phyloP scores from a whole-genome alignment of 495 filamentous ascomycete genomes.

The Aspergillus hancockii region DNA sequence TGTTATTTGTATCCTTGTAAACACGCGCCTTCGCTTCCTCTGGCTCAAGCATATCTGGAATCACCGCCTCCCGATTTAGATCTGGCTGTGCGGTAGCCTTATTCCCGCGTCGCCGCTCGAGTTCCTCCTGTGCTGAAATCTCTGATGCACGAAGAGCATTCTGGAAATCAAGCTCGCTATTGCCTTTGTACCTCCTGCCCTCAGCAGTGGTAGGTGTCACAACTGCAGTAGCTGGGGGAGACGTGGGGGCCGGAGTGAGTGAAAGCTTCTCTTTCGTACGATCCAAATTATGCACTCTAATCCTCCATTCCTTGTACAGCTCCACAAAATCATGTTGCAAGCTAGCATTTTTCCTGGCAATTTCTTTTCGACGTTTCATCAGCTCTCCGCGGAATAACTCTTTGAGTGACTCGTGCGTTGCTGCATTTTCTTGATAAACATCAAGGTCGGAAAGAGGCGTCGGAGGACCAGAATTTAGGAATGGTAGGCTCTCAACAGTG shows the following conservation, averaged over 20 bases:
- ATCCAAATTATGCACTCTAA: slow-evolving; percentile 58
- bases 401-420: slow-evolving; percentile 37
- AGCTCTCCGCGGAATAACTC: slow-evolving; percentile 37
- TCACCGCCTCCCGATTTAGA: slow-evolving; percentile 77
- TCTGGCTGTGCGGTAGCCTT: slow-evolving; percentile 73
- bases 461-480: slow-evolving; percentile 46
- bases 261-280: slow-evolving; percentile 57
- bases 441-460: slow-evolving; percentile 54
- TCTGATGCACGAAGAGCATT: slow-evolving; percentile 75
- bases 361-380: slow-evolving; percentile 42
- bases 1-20: slow-evolving; percentile 75
- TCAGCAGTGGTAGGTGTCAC: slow-evolving; percentile 50
- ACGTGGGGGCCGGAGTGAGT: slow-evolving; percentile 52
- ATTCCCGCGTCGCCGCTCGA: slow-evolving; percentile 64
- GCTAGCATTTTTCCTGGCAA: slow-evolving; percentile 41
- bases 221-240: slow-evolving; percentile 42
- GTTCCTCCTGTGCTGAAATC: slow-evolving; percentile 70
- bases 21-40: slow-evolving; percentile 43
- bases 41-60: slow-evolving; percentile 74
- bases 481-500: slow-evolving; percentile 48
- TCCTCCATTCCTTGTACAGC: slow-evolving; percentile 51
- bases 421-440: slow-evolving; percentile 43
- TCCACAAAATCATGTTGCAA: slow-evolving; percentile 43
- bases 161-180: slow-evolving; percentile 76
- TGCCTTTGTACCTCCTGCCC: slow-evolving; percentile 62